These are phyloP conservation scores for Pseudonectria buxi DNA, from an alignment of 2,329 filamentous ascomycete species.

Conservation along the genomic window DNA sequence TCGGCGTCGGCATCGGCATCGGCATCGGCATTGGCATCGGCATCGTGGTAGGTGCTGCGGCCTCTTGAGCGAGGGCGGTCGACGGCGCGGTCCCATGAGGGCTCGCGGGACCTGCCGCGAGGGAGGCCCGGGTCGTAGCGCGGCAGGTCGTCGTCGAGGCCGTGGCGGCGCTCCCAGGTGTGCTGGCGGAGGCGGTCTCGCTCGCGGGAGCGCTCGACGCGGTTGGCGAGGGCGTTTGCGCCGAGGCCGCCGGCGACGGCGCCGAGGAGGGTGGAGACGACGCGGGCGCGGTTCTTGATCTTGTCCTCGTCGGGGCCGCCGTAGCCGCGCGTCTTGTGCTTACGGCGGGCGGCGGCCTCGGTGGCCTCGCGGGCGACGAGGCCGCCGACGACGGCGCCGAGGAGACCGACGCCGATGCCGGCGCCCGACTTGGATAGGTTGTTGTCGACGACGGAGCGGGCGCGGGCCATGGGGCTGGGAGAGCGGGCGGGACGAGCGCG, in stretches of 20 bases:
- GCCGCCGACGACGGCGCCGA: slow-evolving; percentile 49
- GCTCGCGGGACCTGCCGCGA: not conserved
- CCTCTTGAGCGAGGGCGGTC: not conserved
- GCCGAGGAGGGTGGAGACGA: slow-evolving; percentile 46
- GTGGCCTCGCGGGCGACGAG: slow-evolving; percentile 44
- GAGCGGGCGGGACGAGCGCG: slow-evolving; percentile 7
- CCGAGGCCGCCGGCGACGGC: slow-evolving; percentile 49
- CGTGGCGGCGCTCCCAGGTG: slow-evolving; percentile 29
- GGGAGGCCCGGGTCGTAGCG: slow-evolving; percentile 15
- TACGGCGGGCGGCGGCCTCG: slow-evolving; percentile 31
- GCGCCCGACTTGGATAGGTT: slow-evolving; percentile 43
- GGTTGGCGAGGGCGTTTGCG: slow-evolving; percentile 43
- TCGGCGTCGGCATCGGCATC: slow-evolving; percentile 13
- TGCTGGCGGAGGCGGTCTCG: slow-evolving; percentile 26
- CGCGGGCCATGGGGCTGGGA: slow-evolving; percentile 32
- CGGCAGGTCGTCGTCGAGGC: slow-evolving; percentile 21
- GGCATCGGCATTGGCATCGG: slow-evolving; percentile 13
- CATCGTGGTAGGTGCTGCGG: slow-evolving; percentile 10
- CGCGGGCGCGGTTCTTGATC: slow-evolving; percentile 25
- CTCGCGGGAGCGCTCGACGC: slow-evolving; percentile 32
- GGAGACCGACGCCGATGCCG: slow-evolving; percentile 44
- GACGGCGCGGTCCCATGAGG: slow-evolving; percentile 6
- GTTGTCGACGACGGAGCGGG: slow-evolving; percentile 35
- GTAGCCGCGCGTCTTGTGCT: slow-evolving; percentile 21
- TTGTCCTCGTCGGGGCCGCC: slow-evolving; percentile 20